Evolutionary conservation across 106 monocot genomes (phyloP).

Genomic region (Apostasia ramifera): DNA sequence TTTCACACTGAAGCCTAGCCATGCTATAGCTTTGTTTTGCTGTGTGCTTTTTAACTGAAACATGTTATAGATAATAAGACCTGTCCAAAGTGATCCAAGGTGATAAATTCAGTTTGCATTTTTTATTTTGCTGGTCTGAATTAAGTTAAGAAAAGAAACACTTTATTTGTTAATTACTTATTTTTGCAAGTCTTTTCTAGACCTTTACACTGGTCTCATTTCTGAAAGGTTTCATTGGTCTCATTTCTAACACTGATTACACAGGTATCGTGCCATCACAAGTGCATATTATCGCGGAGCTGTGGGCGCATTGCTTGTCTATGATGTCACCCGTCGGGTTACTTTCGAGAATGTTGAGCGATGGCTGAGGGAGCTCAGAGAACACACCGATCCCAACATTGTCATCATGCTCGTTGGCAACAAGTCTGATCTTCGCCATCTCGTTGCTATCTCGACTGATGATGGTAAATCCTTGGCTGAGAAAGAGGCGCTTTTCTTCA

Average conservation of each 20-base stretch:
- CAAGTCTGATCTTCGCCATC: conserved; percentile 49
- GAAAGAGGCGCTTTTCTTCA: conserved; percentile 45
- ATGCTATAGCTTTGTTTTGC: no score
- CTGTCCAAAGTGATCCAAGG: no score
- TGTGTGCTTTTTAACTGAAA: no score
- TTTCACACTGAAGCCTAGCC: no score
- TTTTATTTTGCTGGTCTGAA: no score
- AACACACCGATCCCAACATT: conserved; percentile 30
- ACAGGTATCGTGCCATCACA: conserved; percentile 40
- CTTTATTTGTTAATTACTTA: no score
- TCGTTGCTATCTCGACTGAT: conserved; percentile 29
- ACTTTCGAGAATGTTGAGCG: conserved; percentile 51
- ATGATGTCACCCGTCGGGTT: conserved; percentile 34
- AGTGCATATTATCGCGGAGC: conserved; percentile 50
- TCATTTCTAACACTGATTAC: not conserved
- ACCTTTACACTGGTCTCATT: no score
- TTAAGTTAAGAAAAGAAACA: no score
- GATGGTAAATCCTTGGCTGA: conserved; percentile 43
- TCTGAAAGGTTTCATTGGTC: no score
- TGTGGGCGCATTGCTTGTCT: conserved; percentile 40
- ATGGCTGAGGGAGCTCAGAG: conserved; percentile 47
- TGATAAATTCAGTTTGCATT: no score
- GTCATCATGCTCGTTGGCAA: conserved; percentile 54
- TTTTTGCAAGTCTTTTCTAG: no score
- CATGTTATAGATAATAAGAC: no score